Percentiles rank a stretch among this genome's conserved stretches.
Conservation (phyloP, 345 rosid genomes). For the Psidium friedrichsthalianum region DNA sequence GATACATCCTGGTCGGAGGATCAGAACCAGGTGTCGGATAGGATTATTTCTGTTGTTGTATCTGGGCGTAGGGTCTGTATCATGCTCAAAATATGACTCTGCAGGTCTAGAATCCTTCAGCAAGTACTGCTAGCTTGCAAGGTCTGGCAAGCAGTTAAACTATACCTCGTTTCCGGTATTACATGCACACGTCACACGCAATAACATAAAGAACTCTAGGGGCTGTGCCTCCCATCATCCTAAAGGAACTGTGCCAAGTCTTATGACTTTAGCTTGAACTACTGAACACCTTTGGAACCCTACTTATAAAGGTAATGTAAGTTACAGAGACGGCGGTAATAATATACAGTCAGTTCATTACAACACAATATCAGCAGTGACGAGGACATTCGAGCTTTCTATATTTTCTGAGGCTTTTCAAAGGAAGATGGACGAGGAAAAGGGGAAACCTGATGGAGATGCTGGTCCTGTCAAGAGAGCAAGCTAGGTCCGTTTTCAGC, state of each 20-base stretch:
- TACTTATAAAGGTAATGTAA: background rate
- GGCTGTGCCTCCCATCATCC: background rate
- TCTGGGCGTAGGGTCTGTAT: background rate
- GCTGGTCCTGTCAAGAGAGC: conserved; percentile 14
- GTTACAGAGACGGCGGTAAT: background rate
- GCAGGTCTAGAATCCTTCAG: background rate
- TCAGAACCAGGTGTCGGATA: background rate
- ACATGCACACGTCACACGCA: background rate
- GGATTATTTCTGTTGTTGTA: background rate
- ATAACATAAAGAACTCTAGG: background rate
- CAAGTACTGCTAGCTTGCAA: background rate
- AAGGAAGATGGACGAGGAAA: background rate
- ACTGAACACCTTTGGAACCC: background rate
- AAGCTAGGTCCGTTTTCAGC: conserved; percentile 35
- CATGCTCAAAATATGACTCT: background rate
- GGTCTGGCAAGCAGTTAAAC: background rate
- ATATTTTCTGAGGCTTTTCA: background rate
- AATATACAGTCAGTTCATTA: background rate
- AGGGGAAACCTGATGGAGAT: background rate
- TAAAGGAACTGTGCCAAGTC: background rate
- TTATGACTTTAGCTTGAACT: background rate
- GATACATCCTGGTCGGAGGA: background rate
- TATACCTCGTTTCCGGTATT: background rate
- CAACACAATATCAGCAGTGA: background rate
- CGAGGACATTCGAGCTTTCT: background rate